Percentiles rank a stretch among this genome's conserved stretches.
phyloP scores from a whole-genome alignment of 805 yeast species.

The Starmerella vaccinii region DNA sequence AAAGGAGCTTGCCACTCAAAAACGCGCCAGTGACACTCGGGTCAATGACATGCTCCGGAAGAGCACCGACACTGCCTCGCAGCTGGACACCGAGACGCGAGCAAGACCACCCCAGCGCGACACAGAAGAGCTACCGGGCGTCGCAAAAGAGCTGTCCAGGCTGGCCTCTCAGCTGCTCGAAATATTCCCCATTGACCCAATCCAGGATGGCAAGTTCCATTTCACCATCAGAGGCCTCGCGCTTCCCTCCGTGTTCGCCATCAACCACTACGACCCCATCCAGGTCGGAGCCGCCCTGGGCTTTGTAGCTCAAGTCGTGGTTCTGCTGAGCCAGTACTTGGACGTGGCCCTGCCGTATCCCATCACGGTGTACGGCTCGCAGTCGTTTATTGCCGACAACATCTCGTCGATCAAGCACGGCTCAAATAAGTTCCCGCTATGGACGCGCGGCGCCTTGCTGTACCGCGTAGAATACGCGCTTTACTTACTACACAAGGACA shows the following conservation, averaged over 20 bases:
- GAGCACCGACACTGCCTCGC: not conserved
- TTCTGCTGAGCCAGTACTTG: conserved; percentile 36
- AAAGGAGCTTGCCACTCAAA: not conserved
- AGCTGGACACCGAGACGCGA: not conserved
- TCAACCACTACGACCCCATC: conserved; percentile 30
- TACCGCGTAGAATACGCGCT: conserved; percentile 44
- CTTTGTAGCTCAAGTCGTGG: conserved; percentile 37
- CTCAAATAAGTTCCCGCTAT: conserved; percentile 38
- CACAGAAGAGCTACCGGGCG: not conserved
- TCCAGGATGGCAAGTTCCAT: conserved; percentile 21
- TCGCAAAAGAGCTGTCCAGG: conserved; percentile 24
- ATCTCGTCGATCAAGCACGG: conserved; percentile 35
- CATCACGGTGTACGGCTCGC: conserved; percentile 39
- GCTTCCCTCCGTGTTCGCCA: conserved; percentile 28
- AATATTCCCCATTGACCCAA: conserved; percentile 30
- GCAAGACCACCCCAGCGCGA: not conserved
- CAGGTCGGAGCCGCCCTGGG: conserved; percentile 44
- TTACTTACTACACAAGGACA: conserved; percentile 37
- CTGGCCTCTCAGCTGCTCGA: conserved; percentile 26
- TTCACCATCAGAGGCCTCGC: conserved; percentile 32
- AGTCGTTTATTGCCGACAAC: conserved; percentile 41
- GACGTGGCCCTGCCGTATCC: conserved; percentile 42
- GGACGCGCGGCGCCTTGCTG: conserved; percentile 38
- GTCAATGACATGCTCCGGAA: not conserved
- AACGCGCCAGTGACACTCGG: not conserved